Evolutionary conservation across 2,329 filamentous ascomycete genomes (phyloP).

Genomic region (Claviceps arundinis): DNA sequence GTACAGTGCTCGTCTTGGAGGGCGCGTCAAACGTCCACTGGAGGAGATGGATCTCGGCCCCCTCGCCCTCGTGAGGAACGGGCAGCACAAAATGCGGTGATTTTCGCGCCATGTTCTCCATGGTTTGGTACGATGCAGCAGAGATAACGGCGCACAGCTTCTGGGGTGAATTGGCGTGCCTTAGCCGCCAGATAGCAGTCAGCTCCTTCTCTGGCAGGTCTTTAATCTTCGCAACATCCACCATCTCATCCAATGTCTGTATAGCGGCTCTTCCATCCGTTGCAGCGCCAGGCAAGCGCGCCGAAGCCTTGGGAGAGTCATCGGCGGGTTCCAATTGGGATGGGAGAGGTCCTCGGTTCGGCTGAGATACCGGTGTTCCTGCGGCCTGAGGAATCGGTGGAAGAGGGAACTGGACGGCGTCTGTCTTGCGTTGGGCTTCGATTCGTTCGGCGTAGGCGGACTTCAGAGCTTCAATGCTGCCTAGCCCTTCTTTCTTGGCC

Average conservation of each 20-base stretch:
- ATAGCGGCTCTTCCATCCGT: constrained; percentile 14
- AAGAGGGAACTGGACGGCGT: constrained; percentile 37
- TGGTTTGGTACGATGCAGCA: constrained; percentile 55
- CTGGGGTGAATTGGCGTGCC: constrained; percentile 58
- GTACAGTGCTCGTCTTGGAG: constrained; percentile 55
- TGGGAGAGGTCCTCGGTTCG: constrained; percentile 19
- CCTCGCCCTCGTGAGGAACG: constrained; percentile 52
- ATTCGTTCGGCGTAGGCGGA: constrained; percentile 80
- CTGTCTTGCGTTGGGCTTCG: constrained; percentile 51
- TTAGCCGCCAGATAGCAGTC: constrained; percentile 77
- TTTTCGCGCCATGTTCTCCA: constrained; percentile 55
- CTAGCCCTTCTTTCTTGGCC: constrained; percentile 58
- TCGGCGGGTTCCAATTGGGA: constrained; percentile 10
- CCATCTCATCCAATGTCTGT: constrained; percentile 36
- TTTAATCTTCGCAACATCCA: constrained; percentile 69
- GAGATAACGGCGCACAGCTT: constrained; percentile 80
- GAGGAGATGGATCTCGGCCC: constrained; percentile 88
- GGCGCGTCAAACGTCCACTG: constrained; percentile 82
- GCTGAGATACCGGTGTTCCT: constrained; percentile 22
- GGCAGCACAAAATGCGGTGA: constrained; percentile 88
- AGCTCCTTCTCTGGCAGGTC: constrained; percentile 69
- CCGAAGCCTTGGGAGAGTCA: constrained; percentile 10
- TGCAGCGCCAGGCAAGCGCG: neutral
- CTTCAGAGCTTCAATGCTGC: constrained; percentile 62
- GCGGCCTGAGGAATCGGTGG: constrained; percentile 22